Evolutionary conservation across 768 basidiomycete species (phyloP).

Genomic region (Lactarius trivialis): DNA sequence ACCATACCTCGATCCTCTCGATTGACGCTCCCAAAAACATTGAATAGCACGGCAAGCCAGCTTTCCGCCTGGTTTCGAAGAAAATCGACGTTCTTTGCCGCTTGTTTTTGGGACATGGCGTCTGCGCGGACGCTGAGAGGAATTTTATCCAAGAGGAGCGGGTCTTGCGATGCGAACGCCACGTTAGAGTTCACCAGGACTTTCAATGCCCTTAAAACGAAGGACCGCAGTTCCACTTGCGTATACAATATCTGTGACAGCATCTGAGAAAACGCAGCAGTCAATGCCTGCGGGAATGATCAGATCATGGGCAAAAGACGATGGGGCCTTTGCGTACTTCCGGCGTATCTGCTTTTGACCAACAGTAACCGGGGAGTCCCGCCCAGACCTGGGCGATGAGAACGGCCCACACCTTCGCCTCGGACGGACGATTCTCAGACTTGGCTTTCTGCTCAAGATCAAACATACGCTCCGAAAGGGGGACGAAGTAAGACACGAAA

Average conservation of each 20-base stretch:
- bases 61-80: constrained; percentile 78
- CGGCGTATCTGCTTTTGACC: constrained; percentile 66
- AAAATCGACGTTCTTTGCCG: constrained; percentile 59
- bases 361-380: constrained; percentile 87
- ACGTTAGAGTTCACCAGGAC: constrained; percentile 76
- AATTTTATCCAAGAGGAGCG: constrained; percentile 26
- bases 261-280: constrained; percentile 74
- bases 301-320: not conserved
- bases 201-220: constrained; percentile 77
- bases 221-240: constrained; percentile 75
- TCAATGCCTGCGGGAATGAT: constrained; percentile 52
- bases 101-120: constrained; percentile 50
- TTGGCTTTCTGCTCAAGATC: constrained; percentile 78
- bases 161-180: constrained; percentile 39
- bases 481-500: constrained; percentile 88
- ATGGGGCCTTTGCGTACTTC: constrained; percentile 39
- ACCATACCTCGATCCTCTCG: constrained; percentile 68
- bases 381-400: constrained; percentile 92
- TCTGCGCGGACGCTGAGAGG: constrained; percentile 28
- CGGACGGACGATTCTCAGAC: constrained; percentile 61
- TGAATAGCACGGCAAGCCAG: constrained; percentile 93
- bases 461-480: constrained; percentile 90
- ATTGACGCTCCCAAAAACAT: constrained; percentile 86
- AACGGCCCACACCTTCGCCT: constrained; percentile 94
- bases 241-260: constrained; percentile 89